phyloP scores from a whole-genome alignment of 192 early-diverging fungal genomes.

The Podochytrium sp. region DNA sequence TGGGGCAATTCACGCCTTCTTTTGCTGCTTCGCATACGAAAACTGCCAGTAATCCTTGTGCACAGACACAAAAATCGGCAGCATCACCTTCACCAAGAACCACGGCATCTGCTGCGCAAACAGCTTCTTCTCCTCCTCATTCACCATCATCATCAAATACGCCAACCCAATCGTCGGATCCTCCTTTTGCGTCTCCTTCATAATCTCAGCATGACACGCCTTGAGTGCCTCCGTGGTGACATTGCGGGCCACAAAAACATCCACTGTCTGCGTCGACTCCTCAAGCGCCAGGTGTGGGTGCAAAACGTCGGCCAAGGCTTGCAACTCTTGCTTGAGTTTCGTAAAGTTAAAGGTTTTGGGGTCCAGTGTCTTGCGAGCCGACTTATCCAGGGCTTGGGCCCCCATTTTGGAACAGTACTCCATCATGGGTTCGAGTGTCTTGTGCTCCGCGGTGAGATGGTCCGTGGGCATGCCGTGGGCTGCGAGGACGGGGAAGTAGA shows the following conservation, averaged over 20 bases:
- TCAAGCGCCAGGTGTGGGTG: slow-evolving; percentile 2
- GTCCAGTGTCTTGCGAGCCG: background rate
- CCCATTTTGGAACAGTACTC: background rate
- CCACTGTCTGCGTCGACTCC: background rate
- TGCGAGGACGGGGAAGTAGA: slow-evolving; percentile 5
- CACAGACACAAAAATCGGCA: background rate
- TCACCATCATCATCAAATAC: background rate
- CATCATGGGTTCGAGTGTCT: background rate
- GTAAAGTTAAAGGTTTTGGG: slow-evolving; percentile 4
- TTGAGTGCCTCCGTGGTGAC: background rate
- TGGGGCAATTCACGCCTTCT: background rate
- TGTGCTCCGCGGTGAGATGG: background rate
- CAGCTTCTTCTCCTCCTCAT: background rate
- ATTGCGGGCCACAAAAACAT: background rate
- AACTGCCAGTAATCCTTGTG: slow-evolving; percentile 10
- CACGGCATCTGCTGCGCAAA: background rate
- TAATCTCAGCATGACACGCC: background rate
- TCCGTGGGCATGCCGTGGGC: background rate
- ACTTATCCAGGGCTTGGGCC: background rate
- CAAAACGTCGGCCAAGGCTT: background rate
- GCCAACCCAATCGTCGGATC: background rate
- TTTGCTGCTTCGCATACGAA: slow-evolving; percentile 5
- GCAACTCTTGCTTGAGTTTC: background rate
- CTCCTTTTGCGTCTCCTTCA: background rate
- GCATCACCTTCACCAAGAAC: background rate